Evolutionary conservation across 768 basidiomycete genomes (phyloP).

Genomic region (Lactarius hengduanensis): DNA sequence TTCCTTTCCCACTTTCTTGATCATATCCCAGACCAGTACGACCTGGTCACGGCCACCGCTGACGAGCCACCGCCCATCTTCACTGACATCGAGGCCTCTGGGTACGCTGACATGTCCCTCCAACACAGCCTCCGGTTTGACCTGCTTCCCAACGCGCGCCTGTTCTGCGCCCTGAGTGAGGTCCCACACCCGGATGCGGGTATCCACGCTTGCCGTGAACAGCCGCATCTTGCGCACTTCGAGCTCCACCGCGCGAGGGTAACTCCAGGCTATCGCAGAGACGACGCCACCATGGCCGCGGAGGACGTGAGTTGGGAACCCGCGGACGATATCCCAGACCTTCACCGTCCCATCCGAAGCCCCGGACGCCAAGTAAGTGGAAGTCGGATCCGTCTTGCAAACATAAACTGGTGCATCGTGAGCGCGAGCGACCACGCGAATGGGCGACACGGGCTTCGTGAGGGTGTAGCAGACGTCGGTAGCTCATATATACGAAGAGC

Average conservation of each 20-base stretch:
- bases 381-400: slow-evolving; percentile 79
- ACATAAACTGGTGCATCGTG: slow-evolving; percentile 95
- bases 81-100: slow-evolving; percentile 79
- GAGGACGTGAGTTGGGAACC: slow-evolving; percentile 91
- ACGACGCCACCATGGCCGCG: slow-evolving; percentile 98
- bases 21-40: slow-evolving; percentile 87
- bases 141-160: slow-evolving; percentile 52
- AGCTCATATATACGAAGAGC: slow-evolving; percentile 83
- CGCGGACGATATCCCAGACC: slow-evolving; percentile 89
- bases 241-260: slow-evolving; percentile 50
- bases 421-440: slow-evolving; percentile 75
- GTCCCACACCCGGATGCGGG: slow-evolving; percentile 90
- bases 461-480: slow-evolving; percentile 47
- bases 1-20: slow-evolving; percentile 48
- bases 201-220: slow-evolving; percentile 90
- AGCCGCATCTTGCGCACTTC: slow-evolving; percentile 64
- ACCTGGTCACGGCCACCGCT: slow-evolving; percentile 94
- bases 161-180: slow-evolving; percentile 54
- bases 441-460: slow-evolving; percentile 58
- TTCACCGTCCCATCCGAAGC: slow-evolving; percentile 96
- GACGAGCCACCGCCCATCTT: slow-evolving; percentile 85
- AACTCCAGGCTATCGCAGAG: slow-evolving; percentile 84
- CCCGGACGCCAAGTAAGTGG: slow-evolving; percentile 90
- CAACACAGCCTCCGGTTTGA: slow-evolving; percentile 74
- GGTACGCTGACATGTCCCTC: slow-evolving; percentile 97